Conservation (phyloP, 805 yeast species). For the Candida loeiensis region DNA sequence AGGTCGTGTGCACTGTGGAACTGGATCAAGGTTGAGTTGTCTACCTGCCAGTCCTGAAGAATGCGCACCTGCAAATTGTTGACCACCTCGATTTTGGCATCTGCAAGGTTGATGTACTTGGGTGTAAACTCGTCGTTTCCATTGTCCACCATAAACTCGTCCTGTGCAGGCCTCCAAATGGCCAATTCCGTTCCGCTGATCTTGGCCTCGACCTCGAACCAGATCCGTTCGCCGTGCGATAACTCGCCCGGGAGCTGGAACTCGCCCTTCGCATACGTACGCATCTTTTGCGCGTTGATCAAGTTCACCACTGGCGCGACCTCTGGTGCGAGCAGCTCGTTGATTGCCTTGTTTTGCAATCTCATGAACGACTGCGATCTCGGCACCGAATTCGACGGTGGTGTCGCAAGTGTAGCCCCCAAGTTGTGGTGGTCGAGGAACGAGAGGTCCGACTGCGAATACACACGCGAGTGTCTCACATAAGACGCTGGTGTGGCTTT, state of each 20-base stretch:
- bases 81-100: constrained; percentile 26
- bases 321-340: constrained; percentile 51
- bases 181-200: constrained; percentile 55
- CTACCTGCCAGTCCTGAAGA: constrained; percentile 27
- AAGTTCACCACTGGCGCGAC: constrained; percentile 69
- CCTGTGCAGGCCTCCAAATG: constrained; percentile 40
- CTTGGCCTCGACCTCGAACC: constrained; percentile 36
- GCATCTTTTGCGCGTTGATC: constrained; percentile 63
- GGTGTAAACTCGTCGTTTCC: constrained; percentile 44
- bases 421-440: constrained; percentile 9
- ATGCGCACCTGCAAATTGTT: constrained; percentile 21
- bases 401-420: constrained; percentile 14
- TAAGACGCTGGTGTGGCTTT: constrained; percentile 33
- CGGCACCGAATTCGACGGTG: constrained; percentile 4
- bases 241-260: constrained; percentile 30
- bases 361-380: constrained; percentile 12
- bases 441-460: constrained; percentile 12
- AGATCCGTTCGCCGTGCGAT: constrained; percentile 20
- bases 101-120: constrained; percentile 50
- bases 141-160: constrained; percentile 23
- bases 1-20: constrained; percentile 21
- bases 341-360: constrained; percentile 17
- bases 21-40: constrained; percentile 23
- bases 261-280: constrained; percentile 58
- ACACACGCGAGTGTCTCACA: constrained; percentile 31